Conservation (phyloP, 75 land plant genomes). For the Sequoia sempervirens region DNA sequence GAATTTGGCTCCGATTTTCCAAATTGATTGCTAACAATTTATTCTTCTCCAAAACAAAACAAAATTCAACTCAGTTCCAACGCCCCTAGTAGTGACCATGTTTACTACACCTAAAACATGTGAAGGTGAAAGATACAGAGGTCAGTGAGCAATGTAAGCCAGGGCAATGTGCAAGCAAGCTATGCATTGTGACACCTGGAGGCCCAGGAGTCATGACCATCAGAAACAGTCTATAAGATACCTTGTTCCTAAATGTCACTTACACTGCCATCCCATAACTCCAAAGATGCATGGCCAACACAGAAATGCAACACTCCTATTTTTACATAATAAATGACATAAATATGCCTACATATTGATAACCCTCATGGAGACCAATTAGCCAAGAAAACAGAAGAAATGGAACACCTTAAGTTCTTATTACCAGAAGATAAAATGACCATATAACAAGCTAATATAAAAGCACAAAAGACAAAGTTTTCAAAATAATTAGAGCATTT, state of each 20-base stretch:
- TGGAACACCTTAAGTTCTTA: neutral
- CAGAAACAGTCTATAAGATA: neutral
- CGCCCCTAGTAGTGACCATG: neutral
- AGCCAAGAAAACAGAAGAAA: neutral
- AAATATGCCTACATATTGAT: neutral
- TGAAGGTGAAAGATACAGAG: neutral
- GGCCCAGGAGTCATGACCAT: neutral
- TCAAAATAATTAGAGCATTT: slow-evolving; percentile 8
- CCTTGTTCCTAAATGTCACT: neutral
- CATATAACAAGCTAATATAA: neutral
- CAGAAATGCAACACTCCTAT: neutral
- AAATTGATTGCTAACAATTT: neutral
- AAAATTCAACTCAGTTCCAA: neutral
- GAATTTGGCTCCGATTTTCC: neutral
- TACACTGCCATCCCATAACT: neutral
- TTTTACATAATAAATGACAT: neutral
- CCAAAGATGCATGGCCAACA: neutral
- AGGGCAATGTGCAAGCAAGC: neutral
- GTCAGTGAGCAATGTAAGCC: neutral
- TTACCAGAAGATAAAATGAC: neutral
- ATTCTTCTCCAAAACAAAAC: neutral
- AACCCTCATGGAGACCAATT: neutral
- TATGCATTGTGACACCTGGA: neutral
- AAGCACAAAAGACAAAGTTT: neutral
- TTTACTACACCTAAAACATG: neutral